Evolutionary conservation across 305 asterid genomes (phyloP), one percentile per base, ranked within the genome.

Genomic region (Lippia alba): DNA sequence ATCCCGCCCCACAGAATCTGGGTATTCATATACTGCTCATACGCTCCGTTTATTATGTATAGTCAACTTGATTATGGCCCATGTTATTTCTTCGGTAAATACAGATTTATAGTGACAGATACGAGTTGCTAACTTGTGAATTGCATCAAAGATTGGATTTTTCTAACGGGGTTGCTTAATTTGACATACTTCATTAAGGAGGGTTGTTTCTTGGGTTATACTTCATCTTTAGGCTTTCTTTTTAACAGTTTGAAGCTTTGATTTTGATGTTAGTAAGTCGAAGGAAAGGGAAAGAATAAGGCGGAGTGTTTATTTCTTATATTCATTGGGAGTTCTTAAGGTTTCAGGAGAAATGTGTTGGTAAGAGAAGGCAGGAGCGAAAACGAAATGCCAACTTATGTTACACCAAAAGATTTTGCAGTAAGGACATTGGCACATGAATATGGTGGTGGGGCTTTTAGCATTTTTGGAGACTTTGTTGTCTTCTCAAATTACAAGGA

Each of bases 401-500:
- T 94, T 71, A 90, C 90, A 4, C 91, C 97, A 7, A 84, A 87
- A 74, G 96, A 92, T 73, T 94, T 85, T 72, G 84, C 96, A 8
- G 97, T 91, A 68, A 89, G 99, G 87, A 88, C 99, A 16, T 81
- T 83, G 70, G 91, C 96, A 49, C 97, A 94, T 80, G 99, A 91
- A 67, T 94, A 94, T 72, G 99, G 99, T 55, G 99, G 99, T 24
- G 99, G 96, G 55, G 96, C 97, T 36, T 94, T 94, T 68, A 61
- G 78, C 69, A 82, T 44, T 78, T 76, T 75, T n/a, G 96, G 86
- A 48, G 99, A 91, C 61, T 77, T 69, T 12, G 78, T 91, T 64
- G 76, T 90, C 71, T 94, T 91, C 80, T 88, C 97, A 24, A 94
- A 91, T 82, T 91, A 91, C 82, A 87, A 85, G 86, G 99, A 94